These are phyloP conservation scores for Lasiodiplodia gonubiensis DNA, from an alignment of 2,329 filamentous ascomycete species.

Conservation along the genomic window DNA sequence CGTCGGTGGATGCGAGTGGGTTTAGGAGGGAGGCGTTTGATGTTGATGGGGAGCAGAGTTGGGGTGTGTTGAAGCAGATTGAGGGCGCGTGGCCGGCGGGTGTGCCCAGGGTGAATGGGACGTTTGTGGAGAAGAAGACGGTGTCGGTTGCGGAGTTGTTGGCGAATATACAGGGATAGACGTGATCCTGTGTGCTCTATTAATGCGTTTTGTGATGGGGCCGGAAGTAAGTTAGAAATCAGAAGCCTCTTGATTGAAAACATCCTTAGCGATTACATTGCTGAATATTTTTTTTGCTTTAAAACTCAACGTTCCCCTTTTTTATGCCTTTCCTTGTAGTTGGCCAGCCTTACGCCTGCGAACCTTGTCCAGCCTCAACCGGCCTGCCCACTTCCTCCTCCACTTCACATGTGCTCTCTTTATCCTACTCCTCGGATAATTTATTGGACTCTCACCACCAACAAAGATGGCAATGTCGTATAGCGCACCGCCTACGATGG, in stretches of 20 bases:
- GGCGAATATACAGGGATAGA: not conserved
- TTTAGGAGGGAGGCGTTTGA: not conserved
- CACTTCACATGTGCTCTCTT: conserved; percentile 24
- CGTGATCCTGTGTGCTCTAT: not conserved
- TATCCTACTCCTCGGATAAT: conserved; percentile 33
- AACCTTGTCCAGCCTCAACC: conserved; percentile 1
- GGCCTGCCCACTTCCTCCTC: conserved; percentile 21
- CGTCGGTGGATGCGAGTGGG: not conserved
- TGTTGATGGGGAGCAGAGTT: not conserved
- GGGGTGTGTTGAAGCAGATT: not conserved
- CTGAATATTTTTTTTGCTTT: not conserved
- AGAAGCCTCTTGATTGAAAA: not conserved
- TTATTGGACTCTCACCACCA: conserved; percentile 47
- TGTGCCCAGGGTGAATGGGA: not conserved
- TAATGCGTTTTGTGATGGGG: not conserved
- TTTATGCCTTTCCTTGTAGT: not conserved
- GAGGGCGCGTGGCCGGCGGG: not conserved
- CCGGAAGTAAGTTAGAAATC: not conserved
- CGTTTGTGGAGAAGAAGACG: not conserved
- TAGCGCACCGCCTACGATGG: conserved; percentile 40
- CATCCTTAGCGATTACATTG: not conserved
- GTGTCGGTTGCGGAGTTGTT: not conserved
- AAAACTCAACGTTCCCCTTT: not conserved
- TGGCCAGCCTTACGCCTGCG: not conserved
- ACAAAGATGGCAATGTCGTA: conserved; percentile 48